These are phyloP conservation scores for Ogataea chonburiensis DNA, from an alignment of 805 yeast genomes.

Conservation along the genomic window DNA sequence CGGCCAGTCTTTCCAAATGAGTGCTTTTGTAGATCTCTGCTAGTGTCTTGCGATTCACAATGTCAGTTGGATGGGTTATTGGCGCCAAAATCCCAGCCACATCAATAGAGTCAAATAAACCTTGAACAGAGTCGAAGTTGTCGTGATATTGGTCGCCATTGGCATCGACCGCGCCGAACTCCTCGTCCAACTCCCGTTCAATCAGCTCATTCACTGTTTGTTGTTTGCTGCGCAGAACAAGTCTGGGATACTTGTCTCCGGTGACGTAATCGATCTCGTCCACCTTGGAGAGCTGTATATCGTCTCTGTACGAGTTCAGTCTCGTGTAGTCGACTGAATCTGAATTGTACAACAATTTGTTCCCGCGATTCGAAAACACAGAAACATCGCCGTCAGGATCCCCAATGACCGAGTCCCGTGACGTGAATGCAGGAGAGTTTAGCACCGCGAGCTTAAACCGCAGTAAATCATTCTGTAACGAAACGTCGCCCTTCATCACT, in stretches of 20 bases:
- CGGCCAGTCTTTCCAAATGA: conserved; percentile 60
- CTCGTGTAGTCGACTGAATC: conserved; percentile 26
- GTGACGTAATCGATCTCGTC: conserved; percentile 18
- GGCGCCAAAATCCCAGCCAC: conserved; percentile 69
- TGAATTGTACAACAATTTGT: conserved; percentile 28
- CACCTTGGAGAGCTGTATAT: conserved; percentile 21
- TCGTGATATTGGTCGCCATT: conserved; percentile 23
- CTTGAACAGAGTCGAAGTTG: conserved; percentile 34
- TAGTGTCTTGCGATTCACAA: conserved; percentile 68
- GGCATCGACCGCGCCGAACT: conserved; percentile 25
- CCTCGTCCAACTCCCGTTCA: conserved; percentile 29
- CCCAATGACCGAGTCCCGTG: conserved; percentile 9
- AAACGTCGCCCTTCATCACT: conserved; percentile 12
- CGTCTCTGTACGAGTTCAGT: conserved; percentile 25
- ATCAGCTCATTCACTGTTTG: conserved; percentile 27
- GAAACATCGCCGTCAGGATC: conserved; percentile 20
- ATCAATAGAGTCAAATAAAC: conserved; percentile 49
- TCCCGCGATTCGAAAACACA: conserved; percentile 32
- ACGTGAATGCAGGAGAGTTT: conserved; percentile 14
- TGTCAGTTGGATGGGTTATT: conserved; percentile 74
- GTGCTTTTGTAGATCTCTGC: conserved; percentile 60
- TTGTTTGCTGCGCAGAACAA: conserved; percentile 28
- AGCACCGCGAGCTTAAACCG: conserved; percentile 25
- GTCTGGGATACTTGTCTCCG: conserved; percentile 21
- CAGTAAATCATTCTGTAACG: conserved; percentile 24